Base-by-base conservation (phyloP, 257 asterid genomes). In the Oldenlandia corymbosa region DNA sequence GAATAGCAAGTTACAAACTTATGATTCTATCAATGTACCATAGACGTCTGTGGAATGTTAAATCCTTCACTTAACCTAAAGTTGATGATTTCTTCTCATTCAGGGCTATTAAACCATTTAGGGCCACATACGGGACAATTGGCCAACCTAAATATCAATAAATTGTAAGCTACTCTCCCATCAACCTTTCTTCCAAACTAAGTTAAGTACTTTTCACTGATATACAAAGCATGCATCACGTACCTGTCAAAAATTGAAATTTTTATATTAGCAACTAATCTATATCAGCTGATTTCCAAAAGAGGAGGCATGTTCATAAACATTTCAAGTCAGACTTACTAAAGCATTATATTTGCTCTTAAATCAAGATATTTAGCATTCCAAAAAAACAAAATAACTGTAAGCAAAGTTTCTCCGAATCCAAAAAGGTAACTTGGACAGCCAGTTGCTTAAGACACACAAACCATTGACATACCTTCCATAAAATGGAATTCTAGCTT, bases 401-500 rank as follows among this genome's bases (percentile, higher is more conserved):
- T 24, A 11, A 63, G 47, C 14, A 5, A 64, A 49, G 59, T 39
- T 42, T 39, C 10, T 26, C 53, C 48, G 2, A 13, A 24, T 26
- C 20, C 24, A 49, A 23, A n/a, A 10, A 12, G 17, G 13, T 12
- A 37, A 59, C 23, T 21, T 12, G 14, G 12, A 30, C 30, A 64
- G 4, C 3, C 24, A 27, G 24, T 7, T 30, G 42, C 34, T 31
- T 30, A 62, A 48, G 32, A 58, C 48, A 64, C 59, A 31, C 30
- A 52, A 49, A 50, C 46, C 31, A n/a, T n/a, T 20, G 21, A 9
- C 0, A 27, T 78, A 81, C 98, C 95, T 86, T 79, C 98, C 98
- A 27, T 86, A 86, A 75, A 91, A 91, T 7, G 98, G 98, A 73
- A 91, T 82, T 78, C 84, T 91, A 53, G 97, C 98, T 77, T 91